phyloP scores from a whole-genome alignment of 73 alveolate genomes.

The Tetrahymena malaccensis region DNA sequence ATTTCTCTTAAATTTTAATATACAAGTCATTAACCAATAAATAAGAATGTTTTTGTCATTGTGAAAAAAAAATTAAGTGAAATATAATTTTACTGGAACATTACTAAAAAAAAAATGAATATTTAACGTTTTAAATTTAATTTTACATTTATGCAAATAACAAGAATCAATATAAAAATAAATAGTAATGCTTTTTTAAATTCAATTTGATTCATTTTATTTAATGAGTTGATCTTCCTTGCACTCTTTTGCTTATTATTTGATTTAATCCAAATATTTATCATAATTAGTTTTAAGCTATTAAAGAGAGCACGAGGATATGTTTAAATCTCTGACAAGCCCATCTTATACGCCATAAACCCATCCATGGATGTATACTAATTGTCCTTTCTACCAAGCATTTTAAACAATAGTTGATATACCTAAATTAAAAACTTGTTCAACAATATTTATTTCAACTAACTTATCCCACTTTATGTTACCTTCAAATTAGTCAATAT shows the following conservation, averaged over 20 bases:
- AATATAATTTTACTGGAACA: too few species aligned
- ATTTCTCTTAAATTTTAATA: too few species aligned
- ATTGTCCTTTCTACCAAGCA: background rate
- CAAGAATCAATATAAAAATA: too few species aligned
- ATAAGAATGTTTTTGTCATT: too few species aligned
- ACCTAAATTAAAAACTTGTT: constrained; percentile 30
- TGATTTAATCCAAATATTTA: background rate
- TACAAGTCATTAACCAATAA: too few species aligned
- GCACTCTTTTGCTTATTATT: background rate
- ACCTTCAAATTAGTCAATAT: constrained; percentile 3
- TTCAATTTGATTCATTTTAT: background rate
- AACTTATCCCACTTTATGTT: constrained; percentile 1
- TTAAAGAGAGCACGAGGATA: background rate
- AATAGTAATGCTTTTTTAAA: too few species aligned
- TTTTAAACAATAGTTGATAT: constrained; percentile 3
- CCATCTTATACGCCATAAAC: background rate
- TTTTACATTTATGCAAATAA: background rate
- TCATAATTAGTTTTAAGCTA: background rate
- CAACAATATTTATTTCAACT: constrained; percentile 7
- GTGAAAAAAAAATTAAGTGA: too few species aligned
- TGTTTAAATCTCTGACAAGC: background rate
- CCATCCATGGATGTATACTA: background rate
- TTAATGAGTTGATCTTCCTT: background rate
- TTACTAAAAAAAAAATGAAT: too few species aligned
- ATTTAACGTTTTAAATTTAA: too few species aligned